Base-by-base conservation (phyloP, 345 rosid genomes). In the Euclidium syriacum region DNA sequence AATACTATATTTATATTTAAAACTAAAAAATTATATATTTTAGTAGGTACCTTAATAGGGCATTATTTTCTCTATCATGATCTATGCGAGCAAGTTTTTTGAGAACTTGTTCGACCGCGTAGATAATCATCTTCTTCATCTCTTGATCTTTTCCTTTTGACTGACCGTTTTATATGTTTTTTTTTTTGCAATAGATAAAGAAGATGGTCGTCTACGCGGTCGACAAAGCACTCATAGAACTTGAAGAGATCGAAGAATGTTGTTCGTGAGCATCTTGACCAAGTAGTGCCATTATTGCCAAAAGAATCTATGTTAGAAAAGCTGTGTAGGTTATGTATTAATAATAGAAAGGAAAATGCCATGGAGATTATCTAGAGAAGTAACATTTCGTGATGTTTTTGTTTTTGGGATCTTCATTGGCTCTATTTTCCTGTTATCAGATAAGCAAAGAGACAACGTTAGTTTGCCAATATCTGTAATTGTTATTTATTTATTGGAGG, bases 131-230 rank as follows among this genome's bases (percentile, higher is more conserved):
- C n/a, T n/a, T n/a, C n/a, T n/a, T n/a, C n/a, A n/a, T n/a, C n/a
- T n/a, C n/a, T n/a, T n/a, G n/a, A n/a, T n/a, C n/a, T n/a, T n/a
- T n/a, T n/a, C n/a, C n/a, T n/a, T n/a, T n/a, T n/a, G n/a, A n/a
- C n/a, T n/a, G n/a, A n/a, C n/a, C n/a, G n/a, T n/a, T n/a, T n/a
- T n/a, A n/a, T n/a, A n/a, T n/a, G n/a, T n/a, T n/a, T n/a, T n/a
- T n/a, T n/a, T n/a, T n/a, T 18, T 3, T 56, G 41, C 17, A 52
- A 55, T 82, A 92, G 97, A 80, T 87, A 40, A 87, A 83, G 81
- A 90, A 92, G 69, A 92, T 92, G 96, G 74, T 81, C 25, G 59
- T 90, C 5, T 80, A 82, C 51, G 97, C 84, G 39, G 62, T 78
- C 3, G 81, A 79, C 1, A 40, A 80, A 62, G 83, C 79, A 52